Percentiles rank a stretch among this genome's conserved stretches.
phyloP scores from a whole-genome alignment of 2,329 filamentous ascomycete species.

The Phaeophleospora eucalypticola region DNA sequence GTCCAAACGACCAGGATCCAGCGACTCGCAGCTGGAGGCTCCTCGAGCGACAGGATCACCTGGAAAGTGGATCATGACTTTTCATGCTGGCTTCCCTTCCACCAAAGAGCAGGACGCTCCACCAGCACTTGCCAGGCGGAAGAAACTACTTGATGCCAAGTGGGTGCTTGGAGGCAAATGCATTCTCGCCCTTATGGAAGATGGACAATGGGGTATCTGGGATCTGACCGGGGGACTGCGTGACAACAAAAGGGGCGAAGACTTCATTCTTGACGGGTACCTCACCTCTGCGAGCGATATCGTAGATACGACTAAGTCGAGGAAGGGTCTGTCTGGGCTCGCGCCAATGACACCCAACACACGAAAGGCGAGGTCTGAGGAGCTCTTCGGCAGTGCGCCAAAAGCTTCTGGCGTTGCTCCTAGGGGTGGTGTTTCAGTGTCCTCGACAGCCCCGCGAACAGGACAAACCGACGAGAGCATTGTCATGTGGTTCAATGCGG shows the following conservation, averaged over 20 bases:
- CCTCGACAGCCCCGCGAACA: constrained; percentile 29
- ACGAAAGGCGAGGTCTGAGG: constrained; percentile 42
- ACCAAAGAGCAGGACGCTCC: constrained; percentile 17
- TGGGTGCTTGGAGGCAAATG: constrained; percentile 46
- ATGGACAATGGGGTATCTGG: constrained; percentile 54
- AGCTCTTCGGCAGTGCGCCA: constrained; percentile 41
- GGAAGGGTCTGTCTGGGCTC: constrained; percentile 35
- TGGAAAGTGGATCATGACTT: constrained; percentile 30
- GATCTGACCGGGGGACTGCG: constrained; percentile 30
- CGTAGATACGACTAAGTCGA: constrained; percentile 26
- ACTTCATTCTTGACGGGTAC: constrained; percentile 30
- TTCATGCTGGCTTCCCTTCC: constrained; percentile 25
- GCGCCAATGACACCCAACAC: constrained; percentile 52
- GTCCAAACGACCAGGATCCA: constrained; percentile 23
- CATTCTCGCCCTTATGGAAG: constrained; percentile 45
- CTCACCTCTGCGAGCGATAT: constrained; percentile 23
- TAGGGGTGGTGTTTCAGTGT: constrained; percentile 43
- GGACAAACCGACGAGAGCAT: constrained; percentile 42
- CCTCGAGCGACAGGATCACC: neutral
- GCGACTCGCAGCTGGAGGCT: constrained; percentile 16
- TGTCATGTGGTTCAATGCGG: constrained; percentile 44
- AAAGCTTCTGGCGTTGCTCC: constrained; percentile 29
- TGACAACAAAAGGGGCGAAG: constrained; percentile 20
- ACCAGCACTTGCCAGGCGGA: constrained; percentile 37
- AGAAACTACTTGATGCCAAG: constrained; percentile 46